These are phyloP conservation scores for Colletotrichum graminicola DNA, from an alignment of 2,329 filamentous ascomycete species.

Conservation along the genomic window DNA sequence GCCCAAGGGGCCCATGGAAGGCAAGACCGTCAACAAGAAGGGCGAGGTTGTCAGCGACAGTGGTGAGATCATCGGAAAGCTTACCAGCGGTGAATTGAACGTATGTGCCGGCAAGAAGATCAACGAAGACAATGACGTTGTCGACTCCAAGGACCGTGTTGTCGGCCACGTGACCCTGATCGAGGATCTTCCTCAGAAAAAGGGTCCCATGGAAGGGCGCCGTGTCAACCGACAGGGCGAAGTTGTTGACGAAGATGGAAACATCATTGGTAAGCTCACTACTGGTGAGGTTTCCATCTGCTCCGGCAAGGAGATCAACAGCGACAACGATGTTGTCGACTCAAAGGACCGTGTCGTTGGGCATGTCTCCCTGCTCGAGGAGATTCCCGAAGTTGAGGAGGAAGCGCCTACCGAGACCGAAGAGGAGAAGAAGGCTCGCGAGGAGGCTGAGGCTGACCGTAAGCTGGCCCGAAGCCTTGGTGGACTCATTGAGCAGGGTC, in stretches of 20 bases:
- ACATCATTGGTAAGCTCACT: constrained; percentile 75
- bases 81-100: constrained; percentile 74
- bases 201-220: constrained; percentile 65
- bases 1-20: constrained; percentile 63
- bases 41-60: constrained; percentile 70
- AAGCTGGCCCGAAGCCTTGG: constrained; percentile 84
- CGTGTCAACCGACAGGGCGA: constrained; percentile 71
- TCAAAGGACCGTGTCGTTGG: constrained; percentile 75
- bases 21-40: constrained; percentile 69
- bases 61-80: constrained; percentile 73
- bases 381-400: constrained; percentile 67
- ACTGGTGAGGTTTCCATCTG: constrained; percentile 75
- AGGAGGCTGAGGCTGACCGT: constrained; percentile 74
- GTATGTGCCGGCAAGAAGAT: constrained; percentile 77
- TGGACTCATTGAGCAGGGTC: constrained; percentile 78
- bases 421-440: constrained; percentile 64
- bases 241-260: constrained; percentile 69
- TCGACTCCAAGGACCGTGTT: constrained; percentile 75
- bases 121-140: constrained; percentile 78
- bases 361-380: constrained; percentile 75
- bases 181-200: constrained; percentile 67
- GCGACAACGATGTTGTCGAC: constrained; percentile 79
- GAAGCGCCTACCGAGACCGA: constrained; percentile 53
- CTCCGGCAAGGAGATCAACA: constrained; percentile 76
- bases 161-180: constrained; percentile 77